A percentile compares a stretch with the other conserved stretches of the same genome.
phyloP scores from a whole-genome alignment of 2,329 filamentous ascomycete genomes.

The Phialocephala sp. region DNA sequence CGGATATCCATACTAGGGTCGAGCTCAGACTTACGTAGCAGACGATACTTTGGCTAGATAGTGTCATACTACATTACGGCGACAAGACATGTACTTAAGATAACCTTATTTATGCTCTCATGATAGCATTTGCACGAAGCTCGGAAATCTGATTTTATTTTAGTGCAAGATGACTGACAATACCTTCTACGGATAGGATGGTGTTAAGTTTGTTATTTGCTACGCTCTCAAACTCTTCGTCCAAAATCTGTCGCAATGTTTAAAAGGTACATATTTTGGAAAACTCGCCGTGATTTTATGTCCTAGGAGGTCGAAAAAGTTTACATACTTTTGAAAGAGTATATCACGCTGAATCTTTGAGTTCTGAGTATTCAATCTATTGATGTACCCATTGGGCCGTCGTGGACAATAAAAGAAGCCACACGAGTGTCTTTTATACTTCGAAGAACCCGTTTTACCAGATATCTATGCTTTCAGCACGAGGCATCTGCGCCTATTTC shows the following conservation, averaged over 20 bases:
- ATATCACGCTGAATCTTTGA: not conserved
- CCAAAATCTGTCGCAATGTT: too few species aligned
- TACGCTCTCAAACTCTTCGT: not conserved
- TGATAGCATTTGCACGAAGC: not conserved
- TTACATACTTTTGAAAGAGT: not conserved
- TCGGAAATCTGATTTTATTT: not conserved
- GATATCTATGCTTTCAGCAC: not conserved
- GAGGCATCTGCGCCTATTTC: not conserved
- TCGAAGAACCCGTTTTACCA: not conserved
- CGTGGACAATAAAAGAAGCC: too few species aligned
- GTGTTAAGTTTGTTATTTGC: not conserved
- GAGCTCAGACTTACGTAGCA: not conserved
- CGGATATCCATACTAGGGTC: not conserved
- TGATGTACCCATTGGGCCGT: not conserved
- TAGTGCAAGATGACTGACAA: not conserved
- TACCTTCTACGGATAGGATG: not conserved
- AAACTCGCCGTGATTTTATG: not conserved
- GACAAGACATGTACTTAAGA: constrained; percentile 3
- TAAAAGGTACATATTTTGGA: too few species aligned
- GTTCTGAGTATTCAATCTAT: not conserved
- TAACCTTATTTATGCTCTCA: not conserved
- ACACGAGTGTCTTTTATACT: not conserved
- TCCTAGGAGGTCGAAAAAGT: too few species aligned
- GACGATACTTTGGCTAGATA: not conserved
- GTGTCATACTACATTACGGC: not conserved